phyloP scores from a whole-genome alignment of 345 rosid species.

The Alliaria petiolata region DNA sequence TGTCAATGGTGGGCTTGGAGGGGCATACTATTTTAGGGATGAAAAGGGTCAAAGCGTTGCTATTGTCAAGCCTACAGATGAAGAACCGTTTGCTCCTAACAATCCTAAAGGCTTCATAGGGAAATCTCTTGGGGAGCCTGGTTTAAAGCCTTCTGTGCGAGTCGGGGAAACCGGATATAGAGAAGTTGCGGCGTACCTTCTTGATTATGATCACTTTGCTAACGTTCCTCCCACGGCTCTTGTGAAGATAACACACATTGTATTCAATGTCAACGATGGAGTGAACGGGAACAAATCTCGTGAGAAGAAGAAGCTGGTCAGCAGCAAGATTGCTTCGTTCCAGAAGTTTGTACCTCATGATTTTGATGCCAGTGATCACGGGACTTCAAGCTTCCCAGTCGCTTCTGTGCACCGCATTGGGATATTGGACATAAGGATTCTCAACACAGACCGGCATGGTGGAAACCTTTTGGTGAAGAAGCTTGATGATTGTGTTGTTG shows the following conservation, averaged over 20 bases:
- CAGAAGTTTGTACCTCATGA: slow-evolving; percentile 72
- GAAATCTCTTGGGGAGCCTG: slow-evolving; percentile 69
- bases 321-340: slow-evolving; percentile 73
- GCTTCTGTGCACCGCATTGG: slow-evolving; percentile 63
- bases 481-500: slow-evolving; percentile 36
- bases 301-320: slow-evolving; percentile 40
- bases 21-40: slow-evolving; percentile 60
- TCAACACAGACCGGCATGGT: slow-evolving; percentile 74
- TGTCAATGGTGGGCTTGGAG: slow-evolving; percentile 55
- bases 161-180: slow-evolving; percentile 78
- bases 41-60: slow-evolving; percentile 56
- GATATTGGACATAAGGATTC: slow-evolving; percentile 61
- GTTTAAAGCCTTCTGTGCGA: slow-evolving; percentile 62
- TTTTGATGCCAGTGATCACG: slow-evolving; percentile 73
- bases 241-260: slow-evolving; percentile 58
- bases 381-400: slow-evolving; percentile 68
- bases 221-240: slow-evolving; percentile 70
- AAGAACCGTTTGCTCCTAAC: slow-evolving; percentile 84
- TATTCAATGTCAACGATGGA: slow-evolving; percentile 62
- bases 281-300: slow-evolving; percentile 45
- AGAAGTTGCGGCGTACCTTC: slow-evolving; percentile 72
- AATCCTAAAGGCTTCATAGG: slow-evolving; percentile 81
- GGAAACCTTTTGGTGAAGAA: slow-evolving; percentile 68
- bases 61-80: slow-evolving; percentile 72
- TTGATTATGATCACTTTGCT: slow-evolving; percentile 60